Evolutionary conservation across 75 land plant species (phyloP).

Genomic region (Ceratopteris richardii): DNA sequence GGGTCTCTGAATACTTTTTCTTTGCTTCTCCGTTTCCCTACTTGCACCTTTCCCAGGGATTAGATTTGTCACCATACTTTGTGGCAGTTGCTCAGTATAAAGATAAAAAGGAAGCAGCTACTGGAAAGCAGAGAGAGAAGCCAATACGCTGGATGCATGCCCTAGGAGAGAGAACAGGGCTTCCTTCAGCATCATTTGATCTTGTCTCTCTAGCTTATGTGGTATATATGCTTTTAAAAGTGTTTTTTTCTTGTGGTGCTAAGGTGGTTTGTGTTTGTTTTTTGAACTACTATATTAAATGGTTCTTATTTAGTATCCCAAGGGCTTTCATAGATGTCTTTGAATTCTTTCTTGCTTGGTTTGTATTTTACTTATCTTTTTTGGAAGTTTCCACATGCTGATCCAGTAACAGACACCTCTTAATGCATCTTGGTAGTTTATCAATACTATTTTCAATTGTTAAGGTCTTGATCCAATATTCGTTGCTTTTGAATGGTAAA

Average conservation of each 20-base stretch:
- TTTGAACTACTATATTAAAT: neutral
- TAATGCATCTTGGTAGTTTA: too few species aligned
- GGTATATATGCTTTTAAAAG: conserved; percentile 34
- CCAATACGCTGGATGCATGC: conserved; percentile 79
- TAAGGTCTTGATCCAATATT: too few species aligned
- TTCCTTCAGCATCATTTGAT: conserved; percentile 68
- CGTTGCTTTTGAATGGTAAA: too few species aligned
- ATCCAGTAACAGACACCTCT: too few species aligned
- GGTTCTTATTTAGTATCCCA: too few species aligned
- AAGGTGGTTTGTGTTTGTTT: neutral
- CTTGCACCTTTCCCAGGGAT: conserved; percentile 69
- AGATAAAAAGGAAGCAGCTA: conserved; percentile 39
- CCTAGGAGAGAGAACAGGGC: conserved; percentile 75
- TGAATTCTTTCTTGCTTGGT: too few species aligned
- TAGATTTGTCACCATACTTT: conserved; percentile 91
- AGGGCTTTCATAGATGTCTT: too few species aligned
- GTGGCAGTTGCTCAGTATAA: conserved; percentile 80
- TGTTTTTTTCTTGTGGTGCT: neutral
- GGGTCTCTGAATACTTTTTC: too few species aligned
- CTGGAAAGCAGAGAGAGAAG: conserved; percentile 21
- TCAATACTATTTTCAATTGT: too few species aligned
- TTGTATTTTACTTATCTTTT: too few species aligned
- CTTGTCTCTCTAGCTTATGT: conserved; percentile 69
- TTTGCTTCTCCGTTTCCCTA: too few species aligned
- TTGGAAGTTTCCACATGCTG: too few species aligned